Base-by-base conservation (phyloP, 1,284 basidiomycete species). In the Chalciporus sp. region DNA sequence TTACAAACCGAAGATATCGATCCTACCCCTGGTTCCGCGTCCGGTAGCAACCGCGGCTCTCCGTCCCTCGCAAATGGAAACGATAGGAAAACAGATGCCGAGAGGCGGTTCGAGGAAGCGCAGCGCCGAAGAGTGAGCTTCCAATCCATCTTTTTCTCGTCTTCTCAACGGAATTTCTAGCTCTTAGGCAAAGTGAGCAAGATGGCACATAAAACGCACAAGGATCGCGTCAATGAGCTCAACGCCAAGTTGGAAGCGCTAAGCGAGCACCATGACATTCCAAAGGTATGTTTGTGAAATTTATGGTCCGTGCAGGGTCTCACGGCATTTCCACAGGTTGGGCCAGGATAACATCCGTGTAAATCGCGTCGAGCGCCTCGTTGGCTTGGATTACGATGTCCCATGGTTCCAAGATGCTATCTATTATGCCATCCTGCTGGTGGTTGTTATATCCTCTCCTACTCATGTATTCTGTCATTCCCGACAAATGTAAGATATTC, bases 221-320 rank as follows among this genome's bases (percentile, higher is more conserved):
- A 98, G 74, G 96, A 99, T 58, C 88, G 95, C 47, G 95, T 99
- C 20, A 86, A 85, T 56, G 92, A 95, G 67, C 93, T 95, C 67
- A 99, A 99, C 70, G 69, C 82, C 29, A 92, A 97, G 68, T 79
- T 99, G 7, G 95, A 95, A 70, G 77, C 83, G 48, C 82, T 97
- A 55, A 91, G 89, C 67, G 93, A 95, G 75, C 94, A 95, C 78
- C 91, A 95, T 70, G 93, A 95, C 70, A 94, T 95, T 62, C 93
- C 93, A 40, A 94, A 94, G 79, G 92, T 89, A 67, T 59, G 71
- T 61, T 57, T 60, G 52, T 63, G 56, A 53, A 61, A 54, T 59
- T 40, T n/a, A 40, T 57, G 57, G 56, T 62, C 49, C 57, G 58
- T 70, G 58, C 55, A 56, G 49, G 43, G 66, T 70, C 62, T 69